Percentiles rank a stretch among this genome's conserved stretches.
phyloP scores from a whole-genome alignment of 208 protist species.

The Leishmania turanica region DNA sequence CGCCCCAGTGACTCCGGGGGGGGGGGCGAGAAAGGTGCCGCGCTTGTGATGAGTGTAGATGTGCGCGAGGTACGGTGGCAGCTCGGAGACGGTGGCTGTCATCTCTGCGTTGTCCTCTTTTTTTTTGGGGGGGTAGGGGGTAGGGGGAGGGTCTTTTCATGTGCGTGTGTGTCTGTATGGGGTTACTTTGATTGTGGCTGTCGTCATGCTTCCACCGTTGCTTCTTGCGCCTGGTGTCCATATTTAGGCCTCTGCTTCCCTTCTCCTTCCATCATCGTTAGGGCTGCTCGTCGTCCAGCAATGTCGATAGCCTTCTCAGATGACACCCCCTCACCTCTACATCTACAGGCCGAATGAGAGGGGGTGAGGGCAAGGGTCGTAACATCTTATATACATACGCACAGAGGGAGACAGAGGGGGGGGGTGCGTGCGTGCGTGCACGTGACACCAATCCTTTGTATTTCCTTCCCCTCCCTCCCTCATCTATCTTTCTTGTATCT shows the following conservation, averaged over 20 bases:
- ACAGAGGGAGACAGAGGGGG: neutral
- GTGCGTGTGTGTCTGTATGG: neutral
- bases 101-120: neutral
- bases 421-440: neutral
- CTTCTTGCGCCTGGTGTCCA: neutral
- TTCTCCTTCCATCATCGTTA: neutral
- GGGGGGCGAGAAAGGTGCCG: neutral
- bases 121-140: neutral
- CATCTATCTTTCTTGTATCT: neutral
- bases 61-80: neutral
- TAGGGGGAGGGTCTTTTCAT: neutral
- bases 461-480: neutral
- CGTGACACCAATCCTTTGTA: neutral
- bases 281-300: neutral
- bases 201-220: neutral
- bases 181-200: neutral
- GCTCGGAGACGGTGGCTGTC: neutral
- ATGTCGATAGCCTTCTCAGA: neutral
- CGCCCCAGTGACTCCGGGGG: neutral
- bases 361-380: neutral
- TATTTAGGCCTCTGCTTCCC: neutral
- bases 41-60: neutral
- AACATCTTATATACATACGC: neutral
- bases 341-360: neutral
- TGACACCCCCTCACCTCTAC: neutral